These are phyloP conservation scores for Erythrobasidium yunnanense DNA, from an alignment of 768 basidiomycete genomes.

Conservation along the genomic window DNA sequence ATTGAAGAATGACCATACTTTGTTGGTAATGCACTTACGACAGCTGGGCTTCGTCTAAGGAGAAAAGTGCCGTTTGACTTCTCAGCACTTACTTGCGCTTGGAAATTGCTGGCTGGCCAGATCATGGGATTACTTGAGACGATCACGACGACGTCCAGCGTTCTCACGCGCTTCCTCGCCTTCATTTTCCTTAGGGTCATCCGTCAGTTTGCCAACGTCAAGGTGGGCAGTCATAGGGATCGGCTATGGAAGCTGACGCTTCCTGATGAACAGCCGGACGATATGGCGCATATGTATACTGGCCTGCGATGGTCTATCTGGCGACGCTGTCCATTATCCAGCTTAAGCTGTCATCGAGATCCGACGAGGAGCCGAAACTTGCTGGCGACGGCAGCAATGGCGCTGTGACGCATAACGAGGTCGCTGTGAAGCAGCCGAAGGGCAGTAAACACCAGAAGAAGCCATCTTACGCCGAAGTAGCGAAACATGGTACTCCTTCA, in stretches of 20 bases:
- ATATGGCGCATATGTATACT: background rate
- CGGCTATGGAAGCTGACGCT: too few species aligned
- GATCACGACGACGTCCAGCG: slow-evolving; percentile 4
- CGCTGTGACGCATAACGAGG: background rate
- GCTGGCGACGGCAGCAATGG: background rate
- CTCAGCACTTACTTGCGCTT: too few species aligned
- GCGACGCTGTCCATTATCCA: background rate
- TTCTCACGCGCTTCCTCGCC: slow-evolving; percentile 6
- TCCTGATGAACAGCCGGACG: background rate
- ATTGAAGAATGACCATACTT: too few species aligned
- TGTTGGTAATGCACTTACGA: too few species aligned
- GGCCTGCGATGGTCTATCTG: background rate
- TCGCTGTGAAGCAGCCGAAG: background rate
- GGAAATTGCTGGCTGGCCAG: too few species aligned
- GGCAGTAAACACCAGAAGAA: background rate
- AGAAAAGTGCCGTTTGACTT: too few species aligned
- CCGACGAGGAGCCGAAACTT: too few species aligned
- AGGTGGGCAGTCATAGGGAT: too few species aligned
- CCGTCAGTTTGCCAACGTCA: background rate
- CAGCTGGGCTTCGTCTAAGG: too few species aligned
- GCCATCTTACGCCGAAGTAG: background rate
- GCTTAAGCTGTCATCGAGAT: background rate
- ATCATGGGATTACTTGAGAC: slow-evolving; percentile 8
- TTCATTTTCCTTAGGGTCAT: slow-evolving; percentile 19
- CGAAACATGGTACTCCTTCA: background rate